Conservation (phyloP, 139 green algal genomes). For the Picochlorum sp. region DNA sequence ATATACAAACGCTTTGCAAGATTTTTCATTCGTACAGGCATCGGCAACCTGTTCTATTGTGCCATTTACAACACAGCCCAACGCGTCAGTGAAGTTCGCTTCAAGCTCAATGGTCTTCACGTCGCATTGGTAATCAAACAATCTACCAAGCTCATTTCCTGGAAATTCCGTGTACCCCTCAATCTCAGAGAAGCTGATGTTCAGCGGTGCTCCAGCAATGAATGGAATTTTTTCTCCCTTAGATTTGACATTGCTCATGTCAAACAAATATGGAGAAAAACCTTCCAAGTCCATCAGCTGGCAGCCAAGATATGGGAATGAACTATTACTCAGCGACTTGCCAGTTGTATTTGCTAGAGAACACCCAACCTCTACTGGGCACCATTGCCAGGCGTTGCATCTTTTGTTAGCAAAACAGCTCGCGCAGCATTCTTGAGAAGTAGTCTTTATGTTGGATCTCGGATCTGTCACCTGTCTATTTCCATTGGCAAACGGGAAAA, state of each 20-base stretch:
- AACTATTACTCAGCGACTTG: not conserved
- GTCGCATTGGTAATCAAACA: constrained; percentile 17
- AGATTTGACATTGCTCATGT: not conserved
- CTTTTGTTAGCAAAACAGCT: not conserved
- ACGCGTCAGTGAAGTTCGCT: not conserved
- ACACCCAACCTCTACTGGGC: constrained; percentile 7
- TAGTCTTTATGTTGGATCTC: not conserved
- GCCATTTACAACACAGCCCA: constrained; percentile 8
- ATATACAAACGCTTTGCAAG: constrained; percentile 14
- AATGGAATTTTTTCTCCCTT: constrained; percentile 7
- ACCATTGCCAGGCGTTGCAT: constrained; percentile 21
- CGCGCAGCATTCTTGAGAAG: constrained; percentile 9
- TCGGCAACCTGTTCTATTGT: not conserved
- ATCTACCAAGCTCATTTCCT: constrained; percentile 12
- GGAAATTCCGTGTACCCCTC: constrained; percentile 4
- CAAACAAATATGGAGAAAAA: constrained; percentile 7
- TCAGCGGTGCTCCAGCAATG: constrained; percentile 10
- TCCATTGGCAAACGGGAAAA: not conserved
- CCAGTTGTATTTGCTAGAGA: not conserved
- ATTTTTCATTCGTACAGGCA: constrained; percentile 1
- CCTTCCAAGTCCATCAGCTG: constrained; percentile 13
- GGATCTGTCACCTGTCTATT: not conserved
- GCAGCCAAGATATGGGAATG: constrained; percentile 22
- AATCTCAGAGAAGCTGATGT: constrained; percentile 12
- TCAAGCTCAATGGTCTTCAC: not conserved